Conservation (phyloP, 345 rosid genomes). For the Odontarrhena argentea region DNA sequence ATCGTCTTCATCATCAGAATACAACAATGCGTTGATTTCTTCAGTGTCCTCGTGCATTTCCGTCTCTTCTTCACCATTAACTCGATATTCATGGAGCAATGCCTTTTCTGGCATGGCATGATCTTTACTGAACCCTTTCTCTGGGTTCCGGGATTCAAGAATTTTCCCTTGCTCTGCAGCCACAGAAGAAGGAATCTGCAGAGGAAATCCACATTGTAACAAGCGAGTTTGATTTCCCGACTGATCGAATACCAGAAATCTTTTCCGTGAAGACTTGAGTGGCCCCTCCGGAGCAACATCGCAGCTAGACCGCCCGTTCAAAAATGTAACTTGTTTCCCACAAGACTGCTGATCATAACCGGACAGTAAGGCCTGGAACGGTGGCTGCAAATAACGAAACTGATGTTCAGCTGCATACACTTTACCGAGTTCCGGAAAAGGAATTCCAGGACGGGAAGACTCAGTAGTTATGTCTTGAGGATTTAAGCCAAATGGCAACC, state of each 20-base stretch:
- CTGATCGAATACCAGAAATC: conserved; percentile 66
- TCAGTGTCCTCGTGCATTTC: conserved; percentile 97
- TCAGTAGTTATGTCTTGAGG: conserved; percentile 46
- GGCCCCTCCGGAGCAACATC: conserved; percentile 33
- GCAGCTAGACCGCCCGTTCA: conserved; percentile 29
- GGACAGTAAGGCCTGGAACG: conserved; percentile 42
- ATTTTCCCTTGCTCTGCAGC: conserved; percentile 35
- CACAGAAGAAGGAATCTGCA: conserved; percentile 37
- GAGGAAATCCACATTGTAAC: conserved; percentile 43
- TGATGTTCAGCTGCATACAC: conserved; percentile 44
- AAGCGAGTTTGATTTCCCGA: conserved; percentile 65
- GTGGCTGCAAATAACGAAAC: conserved; percentile 45
- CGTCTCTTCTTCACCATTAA: conserved; percentile 50
- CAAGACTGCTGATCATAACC: conserved; percentile 34
- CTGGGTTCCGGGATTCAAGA: conserved; percentile 30
- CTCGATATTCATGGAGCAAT: conserved; percentile 42
- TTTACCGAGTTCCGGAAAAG: conserved; percentile 44
- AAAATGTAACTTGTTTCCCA: conserved; percentile 37
- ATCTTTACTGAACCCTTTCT: conserved; percentile 38
- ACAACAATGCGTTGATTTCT: conserved; percentile 83
- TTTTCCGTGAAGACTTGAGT: conserved; percentile 44
- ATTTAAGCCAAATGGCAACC: conserved; percentile 49
- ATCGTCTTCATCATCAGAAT: conserved; percentile 63
- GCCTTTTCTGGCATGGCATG: conserved; percentile 34
- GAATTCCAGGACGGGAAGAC: conserved; percentile 40